Evolutionary conservation across 129 eudicot genomes (phyloP).

Genomic region (Helianthus annuus): DNA sequence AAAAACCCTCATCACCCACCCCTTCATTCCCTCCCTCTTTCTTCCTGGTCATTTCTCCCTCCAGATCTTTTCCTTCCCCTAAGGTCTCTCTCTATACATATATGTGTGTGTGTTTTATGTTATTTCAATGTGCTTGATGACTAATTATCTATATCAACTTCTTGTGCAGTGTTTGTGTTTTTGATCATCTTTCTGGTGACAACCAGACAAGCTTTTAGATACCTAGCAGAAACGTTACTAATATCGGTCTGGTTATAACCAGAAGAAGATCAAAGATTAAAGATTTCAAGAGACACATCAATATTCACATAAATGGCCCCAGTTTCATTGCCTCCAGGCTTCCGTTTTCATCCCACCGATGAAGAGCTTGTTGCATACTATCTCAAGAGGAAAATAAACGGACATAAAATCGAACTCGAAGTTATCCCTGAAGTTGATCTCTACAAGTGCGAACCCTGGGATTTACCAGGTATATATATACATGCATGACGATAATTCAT

Average conservation of each 20-base stretch:
- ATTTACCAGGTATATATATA: slow-evolving; percentile 69
- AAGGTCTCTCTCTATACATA: slow-evolving; percentile 29
- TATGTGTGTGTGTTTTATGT: neutral
- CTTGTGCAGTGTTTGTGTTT: slow-evolving; percentile 31
- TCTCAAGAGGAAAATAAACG: slow-evolving; percentile 86
- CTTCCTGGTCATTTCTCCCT: slow-evolving; percentile 24
- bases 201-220: slow-evolving; percentile 26
- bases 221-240: slow-evolving; percentile 24
- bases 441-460: slow-evolving; percentile 99
- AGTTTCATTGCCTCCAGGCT: slow-evolving; percentile 97
- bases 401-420: slow-evolving; percentile 82
- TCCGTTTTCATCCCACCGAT: slow-evolving; percentile 90
- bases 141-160: slow-evolving; percentile 31
- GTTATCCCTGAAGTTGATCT: slow-evolving; percentile 98
- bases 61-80: slow-evolving; percentile 29
- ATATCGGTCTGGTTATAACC: slow-evolving; percentile 11
- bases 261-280: slow-evolving; percentile 25
- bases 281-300: slow-evolving; percentile 5
- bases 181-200: slow-evolving; percentile 23
- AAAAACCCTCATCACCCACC: slow-evolving; percentile 54
- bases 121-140: neutral
- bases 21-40: slow-evolving; percentile 41
- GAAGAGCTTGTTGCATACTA: slow-evolving; percentile 93
- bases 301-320: slow-evolving; percentile 59
- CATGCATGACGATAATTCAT: slow-evolving; percentile 21